Evolutionary conservation across 176 grass and related monocot genomes (phyloP).

Genomic region (Poa pratensis): DNA sequence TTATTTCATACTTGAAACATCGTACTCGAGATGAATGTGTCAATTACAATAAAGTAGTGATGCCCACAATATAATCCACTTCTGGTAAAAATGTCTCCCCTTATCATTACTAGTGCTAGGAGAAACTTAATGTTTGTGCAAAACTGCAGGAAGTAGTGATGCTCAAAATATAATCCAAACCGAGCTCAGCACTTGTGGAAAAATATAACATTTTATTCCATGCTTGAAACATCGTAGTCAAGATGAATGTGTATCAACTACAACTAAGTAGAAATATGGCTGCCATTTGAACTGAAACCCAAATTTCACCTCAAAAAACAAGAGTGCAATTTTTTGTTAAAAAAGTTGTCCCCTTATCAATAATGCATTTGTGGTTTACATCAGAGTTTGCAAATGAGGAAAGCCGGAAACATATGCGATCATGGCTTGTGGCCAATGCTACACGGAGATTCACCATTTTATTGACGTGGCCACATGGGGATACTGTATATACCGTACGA

Average conservation of each 20-base stretch:
- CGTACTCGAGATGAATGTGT: background rate
- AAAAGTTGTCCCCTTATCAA: background rate
- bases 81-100: too few species aligned
- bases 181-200: too few species aligned
- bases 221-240: too few species aligned
- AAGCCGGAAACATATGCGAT: background rate
- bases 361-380: too few species aligned
- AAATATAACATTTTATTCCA: too few species aligned
- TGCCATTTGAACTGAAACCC: background rate
- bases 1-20: background rate
- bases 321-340: background rate
- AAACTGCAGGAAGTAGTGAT: too few species aligned
- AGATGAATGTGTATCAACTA: too few species aligned
- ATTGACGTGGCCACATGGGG: background rate
- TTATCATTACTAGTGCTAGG: too few species aligned
- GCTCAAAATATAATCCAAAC: too few species aligned
- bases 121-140: too few species aligned
- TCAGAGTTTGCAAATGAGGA: background rate
- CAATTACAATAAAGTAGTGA: background rate
- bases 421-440: background rate
- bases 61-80: too few species aligned
- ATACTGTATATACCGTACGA: background rate
- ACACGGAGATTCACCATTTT: background rate
- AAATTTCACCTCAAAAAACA: background rate
- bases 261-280: background rate